phyloP scores from a whole-genome alignment of 2,329 filamentous ascomycete genomes.

The Diaporthe eres region DNA sequence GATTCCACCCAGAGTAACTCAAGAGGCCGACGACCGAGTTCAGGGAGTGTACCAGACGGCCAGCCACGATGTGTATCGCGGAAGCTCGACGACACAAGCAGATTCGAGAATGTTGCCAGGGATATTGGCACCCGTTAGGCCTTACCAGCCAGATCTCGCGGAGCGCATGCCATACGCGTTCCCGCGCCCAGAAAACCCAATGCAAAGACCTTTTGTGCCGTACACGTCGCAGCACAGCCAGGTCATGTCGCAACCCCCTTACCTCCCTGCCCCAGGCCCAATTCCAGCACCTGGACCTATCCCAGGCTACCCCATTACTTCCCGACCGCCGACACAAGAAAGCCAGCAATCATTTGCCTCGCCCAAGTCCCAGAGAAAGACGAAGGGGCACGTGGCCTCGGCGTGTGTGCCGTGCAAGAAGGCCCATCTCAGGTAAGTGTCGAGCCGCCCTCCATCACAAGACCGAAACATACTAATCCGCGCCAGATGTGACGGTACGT shows the following conservation, averaged over 20 bases:
- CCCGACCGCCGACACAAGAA: constrained; percentile 58
- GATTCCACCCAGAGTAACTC: constrained; percentile 70
- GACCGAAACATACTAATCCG: constrained; percentile 50
- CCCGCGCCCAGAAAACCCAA: constrained; percentile 55
- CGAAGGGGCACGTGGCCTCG: constrained; percentile 86
- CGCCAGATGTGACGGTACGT: constrained; percentile 75
- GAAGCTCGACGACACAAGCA: constrained; percentile 53
- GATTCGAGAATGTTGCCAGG: constrained; percentile 52
- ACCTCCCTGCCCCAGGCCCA: constrained; percentile 46
- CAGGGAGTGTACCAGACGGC: constrained; percentile 62
- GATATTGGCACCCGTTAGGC: constrained; percentile 52
- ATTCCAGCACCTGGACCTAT: constrained; percentile 53
- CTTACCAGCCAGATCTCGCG: constrained; percentile 55
- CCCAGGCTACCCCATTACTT: constrained; percentile 50
- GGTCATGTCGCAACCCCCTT: constrained; percentile 50
- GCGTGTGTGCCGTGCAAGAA: constrained; percentile 89
- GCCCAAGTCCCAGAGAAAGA: constrained; percentile 75
- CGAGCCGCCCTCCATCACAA: constrained; percentile 37
- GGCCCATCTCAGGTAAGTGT: constrained; percentile 78
- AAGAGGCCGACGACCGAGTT: constrained; percentile 69
- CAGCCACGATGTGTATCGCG: constrained; percentile 66
- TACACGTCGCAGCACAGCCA: constrained; percentile 53
- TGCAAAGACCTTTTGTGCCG: constrained; percentile 50
- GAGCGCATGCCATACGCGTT: constrained; percentile 59
- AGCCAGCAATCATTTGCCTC: constrained; percentile 62